Percentiles rank a stretch among this genome's conserved stretches.
Conservation (phyloP, 2,329 filamentous ascomycete species). For the Aureobasidium subglaciale region DNA sequence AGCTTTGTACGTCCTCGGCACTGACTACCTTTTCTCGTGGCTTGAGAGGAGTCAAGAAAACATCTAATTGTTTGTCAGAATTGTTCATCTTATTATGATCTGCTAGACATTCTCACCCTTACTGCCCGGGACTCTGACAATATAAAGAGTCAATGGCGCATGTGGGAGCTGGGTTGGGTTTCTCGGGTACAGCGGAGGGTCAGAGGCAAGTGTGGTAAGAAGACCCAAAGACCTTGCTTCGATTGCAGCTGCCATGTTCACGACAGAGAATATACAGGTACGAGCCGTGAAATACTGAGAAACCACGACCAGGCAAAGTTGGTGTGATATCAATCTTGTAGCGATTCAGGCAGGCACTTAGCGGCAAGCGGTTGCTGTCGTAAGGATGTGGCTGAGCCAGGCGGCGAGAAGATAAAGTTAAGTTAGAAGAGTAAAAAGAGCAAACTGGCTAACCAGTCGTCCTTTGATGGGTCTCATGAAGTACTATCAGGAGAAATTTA, state of each 20-base stretch:
- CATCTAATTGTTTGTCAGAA: conserved; percentile 49
- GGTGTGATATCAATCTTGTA: neutral
- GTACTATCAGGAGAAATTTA: neutral
- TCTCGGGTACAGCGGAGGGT: conserved; percentile 78
- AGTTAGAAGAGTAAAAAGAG: neutral
- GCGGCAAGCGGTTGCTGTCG: conserved; percentile 8
- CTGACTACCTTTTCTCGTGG: conserved; percentile 85
- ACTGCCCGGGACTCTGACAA: conserved; percentile 85
- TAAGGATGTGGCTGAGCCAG: conserved; percentile 18
- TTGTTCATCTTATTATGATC: neutral
- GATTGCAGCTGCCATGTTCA: conserved; percentile 35
- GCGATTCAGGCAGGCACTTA: conserved; percentile 3
- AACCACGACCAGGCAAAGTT: neutral
- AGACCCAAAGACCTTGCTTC: conserved; percentile 78
- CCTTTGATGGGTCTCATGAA: neutral
- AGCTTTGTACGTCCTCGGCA: conserved; percentile 75
- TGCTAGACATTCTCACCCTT: conserved; percentile 51
- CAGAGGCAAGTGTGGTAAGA: conserved; percentile 72
- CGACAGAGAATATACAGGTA: neutral
- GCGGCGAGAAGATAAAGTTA: neutral
- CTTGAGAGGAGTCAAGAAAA: conserved; percentile 86
- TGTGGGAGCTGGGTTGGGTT: conserved; percentile 63
- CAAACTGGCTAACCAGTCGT: neutral
- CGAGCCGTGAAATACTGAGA: neutral
- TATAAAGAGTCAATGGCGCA: conserved; percentile 76